A percentile compares a stretch with the other conserved stretches of the same genome.
Conservation (phyloP, 1,139 yeast species). For the Nadsonia commutata region DNA sequence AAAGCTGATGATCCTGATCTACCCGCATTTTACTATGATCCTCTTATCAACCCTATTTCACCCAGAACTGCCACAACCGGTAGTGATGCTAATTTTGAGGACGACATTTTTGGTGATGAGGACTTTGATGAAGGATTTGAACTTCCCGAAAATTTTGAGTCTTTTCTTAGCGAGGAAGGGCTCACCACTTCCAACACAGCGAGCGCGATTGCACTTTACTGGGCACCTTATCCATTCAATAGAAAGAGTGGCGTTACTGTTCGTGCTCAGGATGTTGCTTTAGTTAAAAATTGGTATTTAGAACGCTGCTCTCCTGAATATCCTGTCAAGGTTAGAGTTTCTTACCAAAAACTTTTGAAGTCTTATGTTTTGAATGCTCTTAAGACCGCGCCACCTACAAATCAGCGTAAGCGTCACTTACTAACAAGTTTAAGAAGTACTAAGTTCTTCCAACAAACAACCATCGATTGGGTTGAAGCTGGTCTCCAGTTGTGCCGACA, state of each 20-base stretch:
- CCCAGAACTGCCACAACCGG: slow-evolving; percentile 22
- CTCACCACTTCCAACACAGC: slow-evolving; percentile 36
- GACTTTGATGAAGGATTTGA: slow-evolving; percentile 23
- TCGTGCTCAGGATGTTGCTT: slow-evolving; percentile 81
- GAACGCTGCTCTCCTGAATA: slow-evolving; percentile 45
- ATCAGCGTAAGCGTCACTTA: slow-evolving; percentile 40
- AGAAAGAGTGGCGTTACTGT: slow-evolving; percentile 53
- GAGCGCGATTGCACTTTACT: slow-evolving; percentile 49
- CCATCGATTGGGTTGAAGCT: slow-evolving; percentile 97
- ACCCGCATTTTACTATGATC: slow-evolving; percentile 43
- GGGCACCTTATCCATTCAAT: slow-evolving; percentile 81
- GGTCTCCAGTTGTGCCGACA: slow-evolving; percentile 87
- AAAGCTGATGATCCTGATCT: slow-evolving; percentile 35
- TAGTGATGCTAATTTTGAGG: slow-evolving; percentile 14
- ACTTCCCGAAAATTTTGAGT: slow-evolving; percentile 29
- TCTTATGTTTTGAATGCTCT: slow-evolving; percentile 59
- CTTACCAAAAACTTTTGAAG: slow-evolving; percentile 78
- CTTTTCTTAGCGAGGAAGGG: slow-evolving; percentile 34
- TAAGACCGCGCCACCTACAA: slow-evolving; percentile 25
- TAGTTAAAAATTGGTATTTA: slow-evolving; percentile 69
- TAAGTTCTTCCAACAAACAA: slow-evolving; percentile 79
- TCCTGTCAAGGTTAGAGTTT: slow-evolving; percentile 66
- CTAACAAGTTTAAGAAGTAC: slow-evolving; percentile 58
- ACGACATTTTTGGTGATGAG: slow-evolving; percentile 13
- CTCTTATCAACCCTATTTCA: slow-evolving; percentile 42